Base-by-base conservation (phyloP, 257 asterid species). In the Lavandula angustifolia region DNA sequence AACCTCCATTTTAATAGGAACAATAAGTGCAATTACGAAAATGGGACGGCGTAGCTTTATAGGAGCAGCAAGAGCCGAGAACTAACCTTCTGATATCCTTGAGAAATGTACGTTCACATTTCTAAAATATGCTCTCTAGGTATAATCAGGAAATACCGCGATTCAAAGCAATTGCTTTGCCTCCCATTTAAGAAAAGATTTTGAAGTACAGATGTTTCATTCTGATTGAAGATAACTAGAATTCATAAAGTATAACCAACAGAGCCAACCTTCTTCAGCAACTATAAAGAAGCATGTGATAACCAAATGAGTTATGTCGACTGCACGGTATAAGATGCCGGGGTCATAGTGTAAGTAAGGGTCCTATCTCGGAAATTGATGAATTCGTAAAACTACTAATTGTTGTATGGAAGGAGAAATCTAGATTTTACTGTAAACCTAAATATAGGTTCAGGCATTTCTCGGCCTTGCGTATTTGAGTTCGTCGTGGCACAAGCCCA, bases 291-390 rank as follows among this genome's bases (percentile, higher is more conserved):
- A 29, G 53, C 9, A 61, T 40, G 7, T 43, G 3, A 4, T 9
- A 64, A 18, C 13, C 31, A n/a, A 18, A 64, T 35, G 61, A 64
- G 50, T 40, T 40, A 9, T 40, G 14, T 42, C 52, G 11, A 43
- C 38, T 27, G 3, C 13, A 33, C 46, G 1, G 18, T 33, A 1
- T 3, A 6, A 17, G 12, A 53, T 3, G 4, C 0, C 6, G 14
- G 43, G 41, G 11, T 10, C 60, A 53, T 18, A n/a, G 3, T 3
- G 4, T 35, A 56, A 9, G 10, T 58, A 58, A 48, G 33, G 31
- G 33, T 7, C 50, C 22, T 50, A 50, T 35, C 50, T 18, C 18
- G 38, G 6, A 35, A n/a, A n/a, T n/a, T n/a, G n/a, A n/a, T n/a
- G n/a, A n/a, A n/a, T n/a, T n/a, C n/a, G n/a, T n/a, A n/a, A n/a